Evolutionary conservation across 306 rosid species (phyloP).

Genomic region (Lupinus albus): DNA sequence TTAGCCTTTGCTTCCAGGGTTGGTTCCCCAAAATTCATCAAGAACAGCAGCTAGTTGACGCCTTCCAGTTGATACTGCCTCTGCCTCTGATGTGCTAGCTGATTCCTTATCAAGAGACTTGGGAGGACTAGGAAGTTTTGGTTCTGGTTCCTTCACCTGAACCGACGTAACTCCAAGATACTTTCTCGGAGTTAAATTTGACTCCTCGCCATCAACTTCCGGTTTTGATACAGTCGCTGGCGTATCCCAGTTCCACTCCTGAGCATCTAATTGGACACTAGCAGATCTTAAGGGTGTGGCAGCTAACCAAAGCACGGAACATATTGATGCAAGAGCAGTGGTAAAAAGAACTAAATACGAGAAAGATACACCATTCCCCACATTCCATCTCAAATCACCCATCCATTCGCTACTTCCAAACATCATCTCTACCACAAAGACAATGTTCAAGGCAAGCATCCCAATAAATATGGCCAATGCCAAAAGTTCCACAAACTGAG

Average conservation of each 20-base stretch:
- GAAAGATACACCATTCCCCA: slow-evolving; percentile 60
- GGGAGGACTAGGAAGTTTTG: slow-evolving; percentile 46
- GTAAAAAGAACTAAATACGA: slow-evolving; percentile 59
- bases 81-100: slow-evolving; percentile 47
- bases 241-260: slow-evolving; percentile 56
- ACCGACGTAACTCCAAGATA: slow-evolving; percentile 51
- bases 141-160: slow-evolving; percentile 46
- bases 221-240: slow-evolving; percentile 46
- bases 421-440: slow-evolving; percentile 82
- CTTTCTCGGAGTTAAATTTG: slow-evolving; percentile 47
- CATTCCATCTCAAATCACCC: slow-evolving; percentile 68
- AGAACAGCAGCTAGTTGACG: slow-evolving; percentile 80
- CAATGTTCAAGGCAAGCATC: slow-evolving; percentile 77
- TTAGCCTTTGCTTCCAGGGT: slow-evolving; percentile 70
- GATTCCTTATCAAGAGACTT: slow-evolving; percentile 46
- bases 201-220: slow-evolving; percentile 36
- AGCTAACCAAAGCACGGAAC: slow-evolving; percentile 81
- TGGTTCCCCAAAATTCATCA: slow-evolving; percentile 83
- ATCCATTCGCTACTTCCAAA: slow-evolving; percentile 94
- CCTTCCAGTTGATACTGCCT: slow-evolving; percentile 56
- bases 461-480: slow-evolving; percentile 67
- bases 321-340: slow-evolving; percentile 61
- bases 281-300: slow-evolving; percentile 88
- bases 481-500: slow-evolving; percentile 74
- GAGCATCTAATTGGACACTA: slow-evolving; percentile 54